Evolutionary conservation across 1,139 yeast genomes (phyloP).

Genomic region (Debaryomycetaceae sp.): DNA sequence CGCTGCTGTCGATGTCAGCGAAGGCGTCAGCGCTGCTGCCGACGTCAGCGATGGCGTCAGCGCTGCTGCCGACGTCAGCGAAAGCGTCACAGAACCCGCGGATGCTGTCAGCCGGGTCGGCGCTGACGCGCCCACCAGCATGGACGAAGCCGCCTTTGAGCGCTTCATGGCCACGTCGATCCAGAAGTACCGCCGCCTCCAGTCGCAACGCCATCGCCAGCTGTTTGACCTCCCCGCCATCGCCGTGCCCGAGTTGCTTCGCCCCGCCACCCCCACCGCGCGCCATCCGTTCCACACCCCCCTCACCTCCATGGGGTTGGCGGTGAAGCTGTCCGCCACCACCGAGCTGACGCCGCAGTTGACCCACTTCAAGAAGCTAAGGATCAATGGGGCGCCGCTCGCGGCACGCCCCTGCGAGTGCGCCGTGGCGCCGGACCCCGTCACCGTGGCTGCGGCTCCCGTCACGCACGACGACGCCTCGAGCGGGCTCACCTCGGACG

Average conservation of each 20-base stretch:
- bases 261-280: not conserved
- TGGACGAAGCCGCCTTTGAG: slow-evolving; percentile 20
- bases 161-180: slow-evolving; percentile 31
- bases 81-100: too few relatives aligned
- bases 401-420: too few relatives aligned
- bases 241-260: slow-evolving; percentile 4
- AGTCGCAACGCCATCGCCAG: slow-evolving; percentile 16
- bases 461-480: slow-evolving; percentile 1
- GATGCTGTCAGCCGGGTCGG: too few relatives aligned
- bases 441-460: slow-evolving; percentile 1
- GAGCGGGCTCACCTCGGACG: slow-evolving; percentile 3
- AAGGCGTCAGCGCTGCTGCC: too few relatives aligned
- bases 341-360: slow-evolving; percentile 32
- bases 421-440: not conserved
- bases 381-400: slow-evolving; percentile 40
- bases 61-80: too few relatives aligned
- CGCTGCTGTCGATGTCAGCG: too few relatives aligned
- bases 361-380: slow-evolving; percentile 40
- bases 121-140: slow-evolving; percentile 1
- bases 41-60: too few relatives aligned
- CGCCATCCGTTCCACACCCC: slow-evolving; percentile 6
- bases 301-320: slow-evolving; percentile 5
- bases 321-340: slow-evolving; percentile 34
- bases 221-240: slow-evolving; percentile 6
- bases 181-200: slow-evolving; percentile 28